Conservation (phyloP, 495 filamentous ascomycete species). For the Penicillium psychrofluorescens region DNA sequence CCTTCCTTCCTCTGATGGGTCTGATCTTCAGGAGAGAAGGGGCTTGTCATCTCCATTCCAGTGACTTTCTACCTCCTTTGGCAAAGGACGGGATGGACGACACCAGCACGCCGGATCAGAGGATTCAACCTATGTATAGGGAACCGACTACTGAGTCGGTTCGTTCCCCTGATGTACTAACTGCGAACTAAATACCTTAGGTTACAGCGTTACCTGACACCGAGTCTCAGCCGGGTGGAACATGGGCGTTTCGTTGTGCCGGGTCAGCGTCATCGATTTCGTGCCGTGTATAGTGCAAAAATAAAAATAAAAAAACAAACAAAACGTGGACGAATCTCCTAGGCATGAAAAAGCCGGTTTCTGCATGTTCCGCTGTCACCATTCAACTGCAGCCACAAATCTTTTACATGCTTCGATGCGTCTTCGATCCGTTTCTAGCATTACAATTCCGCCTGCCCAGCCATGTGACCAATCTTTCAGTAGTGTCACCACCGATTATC, state of each 20-base stretch:
- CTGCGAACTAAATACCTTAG: too few species aligned
- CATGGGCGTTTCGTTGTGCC: constrained; percentile 17
- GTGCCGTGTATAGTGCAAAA: neutral
- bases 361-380: neutral
- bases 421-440: constrained; percentile 17
- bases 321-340: neutral
- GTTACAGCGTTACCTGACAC: neutral
- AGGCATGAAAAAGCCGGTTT: too few species aligned
- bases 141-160: too few species aligned
- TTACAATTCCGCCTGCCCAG: too few species aligned
- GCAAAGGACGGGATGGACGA: neutral
- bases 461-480: too few species aligned
- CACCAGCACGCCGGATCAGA: neutral
- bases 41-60: constrained; percentile 11
- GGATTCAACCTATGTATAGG: neutral
- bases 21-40: constrained; percentile 22
- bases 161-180: too few species aligned
- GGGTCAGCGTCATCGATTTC: neutral
- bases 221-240: constrained; percentile 17
- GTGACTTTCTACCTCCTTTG: constrained; percentile 1
- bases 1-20: neutral
- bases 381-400: constrained; percentile 7
- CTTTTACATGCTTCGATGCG: constrained; percentile 26
- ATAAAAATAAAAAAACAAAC: too few species aligned
- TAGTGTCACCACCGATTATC: too few species aligned